A percentile compares a stretch with the other conserved stretches of the same genome.
These are phyloP conservation scores for Metroxylon sagu DNA, from an alignment of 176 grass and related monocot genomes.

Conservation along the genomic window DNA sequence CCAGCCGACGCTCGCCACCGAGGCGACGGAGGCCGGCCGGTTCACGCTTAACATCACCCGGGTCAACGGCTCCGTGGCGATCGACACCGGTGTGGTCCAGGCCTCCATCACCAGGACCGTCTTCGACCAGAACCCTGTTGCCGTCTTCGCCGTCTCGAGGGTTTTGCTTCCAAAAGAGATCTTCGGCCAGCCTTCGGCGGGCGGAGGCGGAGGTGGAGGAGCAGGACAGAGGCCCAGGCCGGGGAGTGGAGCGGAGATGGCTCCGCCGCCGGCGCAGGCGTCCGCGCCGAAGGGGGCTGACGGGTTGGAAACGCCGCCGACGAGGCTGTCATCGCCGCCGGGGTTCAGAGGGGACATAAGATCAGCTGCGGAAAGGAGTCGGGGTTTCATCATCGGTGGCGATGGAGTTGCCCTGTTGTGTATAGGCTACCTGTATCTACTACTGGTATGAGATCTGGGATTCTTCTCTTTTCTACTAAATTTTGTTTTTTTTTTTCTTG, in stretches of 20 bases:
- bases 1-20: slow-evolving; percentile 91
- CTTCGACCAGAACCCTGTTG: slow-evolving; percentile 89
- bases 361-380: slow-evolving; percentile 7
- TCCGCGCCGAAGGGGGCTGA: neutral
- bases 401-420: slow-evolving; percentile 19
- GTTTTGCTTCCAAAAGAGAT: slow-evolving; percentile 85
- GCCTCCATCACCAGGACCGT: slow-evolving; percentile 91
- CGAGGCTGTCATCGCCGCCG: slow-evolving; percentile 51
- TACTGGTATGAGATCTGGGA: slow-evolving; percentile 66
- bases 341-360: slow-evolving; percentile 16
- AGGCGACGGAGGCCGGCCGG: slow-evolving; percentile 61
- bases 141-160: slow-evolving; percentile 83
- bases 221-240: too few relatives aligned
- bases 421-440: slow-evolving; percentile 47
- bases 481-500: slow-evolving; percentile 36
- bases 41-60: slow-evolving; percentile 96
- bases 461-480: slow-evolving; percentile 13
- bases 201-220: too few relatives aligned
- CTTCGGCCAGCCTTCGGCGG: slow-evolving; percentile 19
- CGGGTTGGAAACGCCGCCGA: slow-evolving; percentile 25
- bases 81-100: slow-evolving; percentile 89
- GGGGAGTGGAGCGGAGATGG: neutral
- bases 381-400: neutral
- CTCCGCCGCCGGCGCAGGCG: slow-evolving; percentile 5
- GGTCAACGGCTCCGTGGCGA: slow-evolving; percentile 83